These are phyloP conservation scores for Ophiocordyceps australis DNA, from an alignment of 2,329 filamentous ascomycete genomes.

Conservation along the genomic window DNA sequence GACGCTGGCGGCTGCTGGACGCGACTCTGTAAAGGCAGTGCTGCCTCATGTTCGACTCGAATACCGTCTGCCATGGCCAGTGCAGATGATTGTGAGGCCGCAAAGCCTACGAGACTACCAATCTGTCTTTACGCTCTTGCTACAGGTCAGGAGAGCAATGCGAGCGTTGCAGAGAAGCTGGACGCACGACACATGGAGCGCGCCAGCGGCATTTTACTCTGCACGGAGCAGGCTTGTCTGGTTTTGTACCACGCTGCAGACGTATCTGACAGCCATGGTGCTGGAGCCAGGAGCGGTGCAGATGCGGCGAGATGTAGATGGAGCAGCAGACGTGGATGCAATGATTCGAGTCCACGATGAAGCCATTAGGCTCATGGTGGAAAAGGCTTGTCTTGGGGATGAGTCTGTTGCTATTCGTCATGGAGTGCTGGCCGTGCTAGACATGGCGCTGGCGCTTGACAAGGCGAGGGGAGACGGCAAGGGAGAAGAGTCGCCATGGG, in stretches of 20 bases:
- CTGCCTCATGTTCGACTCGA: slow-evolving; percentile 46
- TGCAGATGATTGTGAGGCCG: slow-evolving; percentile 55
- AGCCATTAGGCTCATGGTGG: slow-evolving; percentile 44
- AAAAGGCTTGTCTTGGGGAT: slow-evolving; percentile 50
- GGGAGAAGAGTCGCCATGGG: slow-evolving; percentile 23
- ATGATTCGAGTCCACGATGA: slow-evolving; percentile 56
- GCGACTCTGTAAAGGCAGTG: slow-evolving; percentile 35
- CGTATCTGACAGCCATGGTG: slow-evolving; percentile 59
- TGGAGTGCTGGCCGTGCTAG: slow-evolving; percentile 56
- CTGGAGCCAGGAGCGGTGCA: slow-evolving; percentile 38
- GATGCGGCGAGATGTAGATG: slow-evolving; percentile 37
- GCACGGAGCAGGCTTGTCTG: slow-evolving; percentile 56
- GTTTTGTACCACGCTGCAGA: slow-evolving; percentile 59
- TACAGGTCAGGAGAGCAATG: slow-evolving; percentile 59
- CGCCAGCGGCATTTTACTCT: slow-evolving; percentile 32
- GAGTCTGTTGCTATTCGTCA: slow-evolving; percentile 54
- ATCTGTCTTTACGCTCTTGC: slow-evolving; percentile 52
- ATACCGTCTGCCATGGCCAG: slow-evolving; percentile 49
- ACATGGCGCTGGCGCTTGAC: slow-evolving; percentile 54
- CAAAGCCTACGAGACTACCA: slow-evolving; percentile 50
- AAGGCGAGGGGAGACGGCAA: slow-evolving; percentile 27
- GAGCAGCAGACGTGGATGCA: slow-evolving; percentile 56
- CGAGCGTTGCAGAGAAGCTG: slow-evolving; percentile 39
- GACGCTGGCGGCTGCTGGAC: slow-evolving; percentile 23
- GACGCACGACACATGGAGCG: slow-evolving; percentile 16